Conservation (phyloP, 768 basidiomycete species). For the Termitomyces sp. region DNA sequence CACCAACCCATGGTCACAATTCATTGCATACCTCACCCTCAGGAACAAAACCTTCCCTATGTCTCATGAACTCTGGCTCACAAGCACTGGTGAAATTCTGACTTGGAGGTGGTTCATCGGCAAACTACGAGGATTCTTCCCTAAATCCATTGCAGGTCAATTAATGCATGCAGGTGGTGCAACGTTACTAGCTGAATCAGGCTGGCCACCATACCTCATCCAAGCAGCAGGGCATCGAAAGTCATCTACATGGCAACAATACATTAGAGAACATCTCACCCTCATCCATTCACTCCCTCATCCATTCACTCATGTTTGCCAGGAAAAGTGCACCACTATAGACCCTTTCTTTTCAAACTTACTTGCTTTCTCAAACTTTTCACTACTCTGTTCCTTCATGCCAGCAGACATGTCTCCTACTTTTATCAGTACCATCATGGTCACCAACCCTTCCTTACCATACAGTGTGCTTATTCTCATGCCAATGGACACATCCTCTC, state of each 20-base stretch:
- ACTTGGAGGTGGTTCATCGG: background rate
- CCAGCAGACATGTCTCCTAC: too few relatives aligned
- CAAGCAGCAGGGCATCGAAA: background rate
- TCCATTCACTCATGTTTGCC: constrained; percentile 7
- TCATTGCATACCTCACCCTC: too few relatives aligned
- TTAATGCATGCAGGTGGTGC: background rate
- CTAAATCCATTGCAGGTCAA: background rate
- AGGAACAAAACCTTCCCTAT: too few relatives aligned
- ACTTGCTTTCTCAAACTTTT: too few relatives aligned
- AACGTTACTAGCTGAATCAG: background rate
- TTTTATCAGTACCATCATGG: too few relatives aligned
- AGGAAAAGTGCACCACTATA: too few relatives aligned
- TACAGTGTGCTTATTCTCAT: too few relatives aligned
- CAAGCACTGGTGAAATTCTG: background rate
- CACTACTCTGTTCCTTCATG: too few relatives aligned
- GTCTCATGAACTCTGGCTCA: background rate
- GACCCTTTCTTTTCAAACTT: too few relatives aligned
- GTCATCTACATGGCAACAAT: background rate
- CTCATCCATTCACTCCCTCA: background rate
- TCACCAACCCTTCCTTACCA: too few relatives aligned
- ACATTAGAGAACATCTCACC: background rate
- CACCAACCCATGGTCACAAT: too few relatives aligned
- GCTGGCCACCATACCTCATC: background rate
- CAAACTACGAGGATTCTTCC: background rate
- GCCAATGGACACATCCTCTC: too few relatives aligned